These are phyloP conservation scores for Sugiyamaella sp. DNA, from an alignment of 1,139 yeast species.

Conservation along the genomic window DNA sequence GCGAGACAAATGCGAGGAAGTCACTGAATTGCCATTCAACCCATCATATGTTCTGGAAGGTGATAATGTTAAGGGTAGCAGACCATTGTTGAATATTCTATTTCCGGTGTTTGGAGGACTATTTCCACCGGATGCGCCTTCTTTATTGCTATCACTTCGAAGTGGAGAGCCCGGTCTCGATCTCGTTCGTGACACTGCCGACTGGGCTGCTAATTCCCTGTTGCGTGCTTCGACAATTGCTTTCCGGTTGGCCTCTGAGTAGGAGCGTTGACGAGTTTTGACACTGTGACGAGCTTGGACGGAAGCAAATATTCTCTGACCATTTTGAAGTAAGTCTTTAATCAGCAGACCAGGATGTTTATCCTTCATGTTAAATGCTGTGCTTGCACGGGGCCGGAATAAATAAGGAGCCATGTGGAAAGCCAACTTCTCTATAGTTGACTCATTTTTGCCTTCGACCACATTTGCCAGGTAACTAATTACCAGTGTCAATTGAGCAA, in stretches of 20 bases:
- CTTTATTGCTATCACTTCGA: constrained; percentile 14
- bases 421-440: constrained; percentile 21
- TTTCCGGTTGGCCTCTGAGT: constrained; percentile 38
- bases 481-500: constrained; percentile 28
- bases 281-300: constrained; percentile 26
- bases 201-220: constrained; percentile 33
- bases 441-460: not conserved
- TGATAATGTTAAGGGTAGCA: constrained; percentile 33
- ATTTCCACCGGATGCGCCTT: not conserved
- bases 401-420: constrained; percentile 36
- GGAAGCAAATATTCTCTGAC: constrained; percentile 32
- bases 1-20: constrained; percentile 7
- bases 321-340: constrained; percentile 35
- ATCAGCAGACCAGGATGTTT: constrained; percentile 39
- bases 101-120: not conserved
- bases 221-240: constrained; percentile 40
- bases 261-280: constrained; percentile 34
- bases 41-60: constrained; percentile 26
- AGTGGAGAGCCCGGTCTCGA: constrained; percentile 29
- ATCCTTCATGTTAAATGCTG: constrained; percentile 39
- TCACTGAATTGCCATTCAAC: not conserved
- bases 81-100: constrained; percentile 26
- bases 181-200: constrained; percentile 21
- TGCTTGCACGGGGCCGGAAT: constrained; percentile 42
- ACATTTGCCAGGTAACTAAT: constrained; percentile 23